These are phyloP conservation scores for Sugiyamaella chiloensis DNA, from an alignment of 805 yeast species.

Conservation along the genomic window DNA sequence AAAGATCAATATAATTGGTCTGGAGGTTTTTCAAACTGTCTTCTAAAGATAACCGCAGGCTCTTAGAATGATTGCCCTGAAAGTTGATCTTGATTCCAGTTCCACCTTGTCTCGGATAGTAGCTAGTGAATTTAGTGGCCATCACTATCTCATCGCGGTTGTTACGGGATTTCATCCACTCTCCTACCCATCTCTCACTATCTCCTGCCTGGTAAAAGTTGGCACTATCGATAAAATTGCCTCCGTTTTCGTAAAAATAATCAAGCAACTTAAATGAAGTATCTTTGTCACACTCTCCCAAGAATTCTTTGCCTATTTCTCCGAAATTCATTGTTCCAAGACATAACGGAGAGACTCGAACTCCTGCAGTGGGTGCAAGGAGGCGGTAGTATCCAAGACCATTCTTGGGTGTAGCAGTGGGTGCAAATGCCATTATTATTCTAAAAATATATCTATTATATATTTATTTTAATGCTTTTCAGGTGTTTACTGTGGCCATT, in stretches of 20 bases:
- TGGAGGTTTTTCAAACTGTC: constrained; percentile 16
- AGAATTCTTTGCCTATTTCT: constrained; percentile 22
- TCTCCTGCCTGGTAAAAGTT: constrained; percentile 24
- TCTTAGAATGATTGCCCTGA: constrained; percentile 7
- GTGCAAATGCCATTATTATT: background rate
- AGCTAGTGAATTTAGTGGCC: constrained; percentile 36
- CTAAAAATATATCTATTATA: too few relatives aligned
- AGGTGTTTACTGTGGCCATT: too few relatives aligned
- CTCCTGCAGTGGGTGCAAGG: constrained; percentile 26
- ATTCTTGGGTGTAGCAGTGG: background rate
- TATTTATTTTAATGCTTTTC: too few relatives aligned
- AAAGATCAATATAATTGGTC: constrained; percentile 26
- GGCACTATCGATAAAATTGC: constrained; percentile 28
- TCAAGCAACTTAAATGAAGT: constrained; percentile 23
- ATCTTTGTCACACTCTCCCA: constrained; percentile 24
- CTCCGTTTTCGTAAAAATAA: constrained; percentile 25
- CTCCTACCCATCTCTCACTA: constrained; percentile 28
- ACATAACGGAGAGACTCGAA: constrained; percentile 26
- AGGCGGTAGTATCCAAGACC: constrained; percentile 13
- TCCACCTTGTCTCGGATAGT: background rate
- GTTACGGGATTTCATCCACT: constrained; percentile 26
- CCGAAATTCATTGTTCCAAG: constrained; percentile 29
- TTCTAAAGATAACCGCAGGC: constrained; percentile 1
- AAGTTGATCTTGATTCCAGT: background rate
- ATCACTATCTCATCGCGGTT: constrained; percentile 26